Conservation (phyloP, 805 yeast species). For the Cyberlindnera bimundalis region DNA sequence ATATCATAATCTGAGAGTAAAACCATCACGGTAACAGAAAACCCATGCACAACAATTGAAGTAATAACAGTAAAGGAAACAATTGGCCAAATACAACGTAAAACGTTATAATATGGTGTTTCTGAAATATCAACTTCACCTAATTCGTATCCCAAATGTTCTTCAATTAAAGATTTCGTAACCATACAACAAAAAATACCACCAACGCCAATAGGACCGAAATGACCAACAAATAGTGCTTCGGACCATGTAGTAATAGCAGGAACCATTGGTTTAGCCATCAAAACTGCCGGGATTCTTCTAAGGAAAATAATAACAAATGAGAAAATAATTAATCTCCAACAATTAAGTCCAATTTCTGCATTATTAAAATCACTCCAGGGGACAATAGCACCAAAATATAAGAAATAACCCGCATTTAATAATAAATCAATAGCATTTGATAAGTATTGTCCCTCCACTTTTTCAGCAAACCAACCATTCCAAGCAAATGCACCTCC, state of each 20-base stretch:
- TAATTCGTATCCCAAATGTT: conserved; percentile 13
- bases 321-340: conserved; percentile 77
- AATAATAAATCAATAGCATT: conserved; percentile 80
- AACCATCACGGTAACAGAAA: conserved; percentile 65
- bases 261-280: conserved; percentile 74
- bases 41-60: conserved; percentile 88
- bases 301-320: conserved; percentile 69
- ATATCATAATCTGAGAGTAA: conserved; percentile 9
- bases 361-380: conserved; percentile 74
- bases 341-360: conserved; percentile 60
- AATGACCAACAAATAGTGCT: conserved; percentile 89
- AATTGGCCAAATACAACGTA: conserved; percentile 69
- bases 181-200: conserved; percentile 81
- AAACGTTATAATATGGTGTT: conserved; percentile 53
- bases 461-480: conserved; percentile 77
- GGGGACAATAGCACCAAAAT: conserved; percentile 88
- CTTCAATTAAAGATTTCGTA: conserved; percentile 67
- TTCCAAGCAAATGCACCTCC: conserved; percentile 95
- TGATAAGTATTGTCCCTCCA: conserved; percentile 82
- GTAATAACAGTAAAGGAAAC: conserved; percentile 75
- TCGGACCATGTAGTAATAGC: conserved; percentile 90
- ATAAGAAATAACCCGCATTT: conserved; percentile 82
- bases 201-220: conserved; percentile 96
- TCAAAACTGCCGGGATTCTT: conserved; percentile 76
- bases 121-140: conserved; percentile 43